A percentile compares a stretch with the other conserved stretches of the same genome.
phyloP scores from a whole-genome alignment of 805 yeast species.

The Pichia thaimueangensis region DNA sequence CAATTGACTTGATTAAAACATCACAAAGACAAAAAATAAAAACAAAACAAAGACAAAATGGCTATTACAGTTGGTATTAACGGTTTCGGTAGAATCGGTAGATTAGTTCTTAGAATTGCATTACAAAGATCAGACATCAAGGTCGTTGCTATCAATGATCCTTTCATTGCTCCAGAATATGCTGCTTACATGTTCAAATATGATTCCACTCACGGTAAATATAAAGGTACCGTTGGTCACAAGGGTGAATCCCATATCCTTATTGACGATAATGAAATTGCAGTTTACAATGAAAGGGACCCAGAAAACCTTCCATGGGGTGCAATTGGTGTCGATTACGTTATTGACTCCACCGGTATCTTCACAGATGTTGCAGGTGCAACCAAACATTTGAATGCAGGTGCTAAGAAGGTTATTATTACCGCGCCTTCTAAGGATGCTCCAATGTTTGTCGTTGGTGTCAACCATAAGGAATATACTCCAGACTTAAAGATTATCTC shows the following conservation, averaged over 20 bases:
- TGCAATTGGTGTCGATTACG: slow-evolving; percentile 70
- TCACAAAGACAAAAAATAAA: background rate
- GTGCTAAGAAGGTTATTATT: slow-evolving; percentile 92
- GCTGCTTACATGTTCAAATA: slow-evolving; percentile 95
- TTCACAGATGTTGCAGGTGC: slow-evolving; percentile 81
- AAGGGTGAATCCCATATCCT: slow-evolving; percentile 49
- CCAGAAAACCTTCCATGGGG: slow-evolving; percentile 90
- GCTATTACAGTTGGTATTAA: slow-evolving; percentile 78
- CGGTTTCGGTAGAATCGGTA: slow-evolving; percentile 94
- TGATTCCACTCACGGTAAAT: slow-evolving; percentile 89
- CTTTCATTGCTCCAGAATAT: slow-evolving; percentile 82
- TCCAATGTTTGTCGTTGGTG: slow-evolving; percentile 94
- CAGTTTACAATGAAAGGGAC: slow-evolving; percentile 74
- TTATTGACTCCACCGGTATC: slow-evolving; percentile 92
- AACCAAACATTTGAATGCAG: slow-evolving; percentile 76
- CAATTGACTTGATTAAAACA: slow-evolving; percentile 33
- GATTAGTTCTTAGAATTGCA: slow-evolving; percentile 82
- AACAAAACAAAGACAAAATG: slow-evolving; percentile 26
- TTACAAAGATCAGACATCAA: slow-evolving; percentile 66
- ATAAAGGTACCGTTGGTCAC: slow-evolving; percentile 61
- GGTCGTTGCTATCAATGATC: slow-evolving; percentile 86
- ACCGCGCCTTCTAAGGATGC: slow-evolving; percentile 93
- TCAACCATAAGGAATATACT: slow-evolving; percentile 74
- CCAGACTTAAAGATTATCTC: slow-evolving; percentile 72
- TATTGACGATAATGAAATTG: slow-evolving; percentile 63